A percentile compares a stretch with the other conserved stretches of the same genome.
Conservation (phyloP, 2,329 filamentous ascomycete species). For the Tolypocladium ovalisporum region DNA sequence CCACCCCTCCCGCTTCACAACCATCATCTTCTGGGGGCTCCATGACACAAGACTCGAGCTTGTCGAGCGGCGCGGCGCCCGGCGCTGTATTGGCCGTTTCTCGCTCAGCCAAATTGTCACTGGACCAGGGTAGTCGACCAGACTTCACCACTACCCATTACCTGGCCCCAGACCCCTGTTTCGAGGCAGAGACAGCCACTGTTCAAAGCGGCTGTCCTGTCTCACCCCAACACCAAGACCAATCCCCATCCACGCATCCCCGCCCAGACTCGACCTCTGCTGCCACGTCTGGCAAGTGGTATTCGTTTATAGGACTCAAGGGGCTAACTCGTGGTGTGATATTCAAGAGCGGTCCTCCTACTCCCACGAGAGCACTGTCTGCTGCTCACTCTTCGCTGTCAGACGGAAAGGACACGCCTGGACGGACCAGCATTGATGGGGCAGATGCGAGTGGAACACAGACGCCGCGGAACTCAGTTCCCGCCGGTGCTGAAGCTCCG, state of each 20-base stretch:
- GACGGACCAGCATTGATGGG: slow-evolving; percentile 28
- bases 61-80: slow-evolving; percentile 12
- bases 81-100: slow-evolving; percentile 11
- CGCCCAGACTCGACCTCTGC: slow-evolving; percentile 31
- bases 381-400: slow-evolving; percentile 41
- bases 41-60: slow-evolving; percentile 15
- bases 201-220: slow-evolving; percentile 1
- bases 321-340: slow-evolving; percentile 72
- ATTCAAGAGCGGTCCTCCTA: slow-evolving; percentile 85
- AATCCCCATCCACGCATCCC: slow-evolving; percentile 30
- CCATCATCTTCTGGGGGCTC: slow-evolving; percentile 26
- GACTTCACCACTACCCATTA: slow-evolving; percentile 1
- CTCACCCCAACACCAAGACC: background rate
- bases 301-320: slow-evolving; percentile 58
- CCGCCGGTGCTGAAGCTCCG: slow-evolving; percentile 51
- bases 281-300: slow-evolving; percentile 39
- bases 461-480: slow-evolving; percentile 30
- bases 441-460: slow-evolving; percentile 39
- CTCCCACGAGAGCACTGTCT: slow-evolving; percentile 80
- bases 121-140: slow-evolving; percentile 1
- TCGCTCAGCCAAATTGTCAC: slow-evolving; percentile 1
- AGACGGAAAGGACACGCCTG: slow-evolving; percentile 29
- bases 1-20: slow-evolving; percentile 46
- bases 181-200: background rate
- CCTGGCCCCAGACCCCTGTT: background rate